Evolutionary conservation across 495 filamentous ascomycete genomes (phyloP), one percentile per base, ranked within the genome.

Genomic region (Aspergillus nidulans): DNA sequence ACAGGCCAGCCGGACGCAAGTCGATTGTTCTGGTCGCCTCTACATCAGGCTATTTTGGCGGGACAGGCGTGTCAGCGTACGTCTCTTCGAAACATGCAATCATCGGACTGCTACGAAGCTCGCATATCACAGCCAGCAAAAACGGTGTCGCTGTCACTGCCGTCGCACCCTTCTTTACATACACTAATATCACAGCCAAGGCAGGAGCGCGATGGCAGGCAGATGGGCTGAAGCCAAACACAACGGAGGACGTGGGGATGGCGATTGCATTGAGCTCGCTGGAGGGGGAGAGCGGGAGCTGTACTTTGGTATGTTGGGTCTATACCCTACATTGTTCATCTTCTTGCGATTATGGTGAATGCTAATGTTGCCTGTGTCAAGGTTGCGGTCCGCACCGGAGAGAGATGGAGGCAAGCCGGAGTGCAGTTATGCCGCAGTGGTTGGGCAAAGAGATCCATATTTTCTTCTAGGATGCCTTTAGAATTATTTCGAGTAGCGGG

Each of bases 51-150:
- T 72, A 70, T 25, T 69, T 70, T 36, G 69, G 69, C 9, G 62
- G 64, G 8, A 66, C 66, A 0, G 64, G 63, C 0, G 63, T 72
- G 0, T 24, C 54, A 2, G 64, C 64, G 0, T 72, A 70, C 41
- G 44, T 70, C n/a, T 48, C 66, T 1, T 70, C 69, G 7, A 70
- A 72, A 20, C 69, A 70, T 18, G 68, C 63, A 1, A 46, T 72
- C 0, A 49, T 64, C 0, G 68, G 69, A 6, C 50, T 72, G 1
- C 53, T 70, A 1, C 63, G 69, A 6, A 59, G 54, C n/a, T 61
- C 62, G 6, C 68, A 72, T 42, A 1, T 15, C 0, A 38, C 51
- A 19, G 67, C 61, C 7, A 20, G 43, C 7, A 30, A 45, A 9
- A 26, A 61, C 6, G 63, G 62, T 0, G 55, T 72, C n/a, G 44